phyloP scores from a whole-genome alignment of 495 filamentous ascomycete species.

The Tuber melanosporum region DNA sequence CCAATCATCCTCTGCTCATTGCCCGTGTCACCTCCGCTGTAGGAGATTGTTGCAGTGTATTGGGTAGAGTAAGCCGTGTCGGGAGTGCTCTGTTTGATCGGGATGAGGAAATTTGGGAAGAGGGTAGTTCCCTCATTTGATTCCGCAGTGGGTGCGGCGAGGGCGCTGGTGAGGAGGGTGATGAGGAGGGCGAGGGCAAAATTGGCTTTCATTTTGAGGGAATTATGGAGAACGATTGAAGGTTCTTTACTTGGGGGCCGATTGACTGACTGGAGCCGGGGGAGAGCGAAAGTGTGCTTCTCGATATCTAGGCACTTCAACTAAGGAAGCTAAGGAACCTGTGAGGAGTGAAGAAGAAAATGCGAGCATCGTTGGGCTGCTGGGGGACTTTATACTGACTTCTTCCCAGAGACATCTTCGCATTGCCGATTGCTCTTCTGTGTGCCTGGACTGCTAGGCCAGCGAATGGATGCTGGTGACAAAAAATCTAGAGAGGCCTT shows the following conservation, averaged over 20 bases:
- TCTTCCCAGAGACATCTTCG: background rate
- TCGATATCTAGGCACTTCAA: background rate
- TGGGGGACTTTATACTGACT: background rate
- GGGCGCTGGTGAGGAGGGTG: background rate
- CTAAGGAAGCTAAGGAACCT: background rate
- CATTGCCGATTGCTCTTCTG: background rate
- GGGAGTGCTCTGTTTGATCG: slow-evolving; percentile 15
- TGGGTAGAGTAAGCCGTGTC: slow-evolving; percentile 20
- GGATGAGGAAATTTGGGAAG: slow-evolving; percentile 29
- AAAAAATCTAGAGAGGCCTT: background rate
- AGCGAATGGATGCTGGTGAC: background rate
- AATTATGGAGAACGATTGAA: background rate
- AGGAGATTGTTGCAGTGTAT: slow-evolving; percentile 24
- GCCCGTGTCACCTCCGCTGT: slow-evolving; percentile 10
- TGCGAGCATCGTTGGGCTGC: background rate
- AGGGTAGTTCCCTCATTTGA: slow-evolving; percentile 14
- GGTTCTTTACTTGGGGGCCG: background rate
- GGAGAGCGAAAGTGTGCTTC: background rate
- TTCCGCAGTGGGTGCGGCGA: slow-evolving; percentile 12
- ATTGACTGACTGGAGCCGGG: background rate
- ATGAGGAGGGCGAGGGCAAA: slow-evolving; percentile 10
- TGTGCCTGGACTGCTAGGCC: background rate
- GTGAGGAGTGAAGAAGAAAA: background rate
- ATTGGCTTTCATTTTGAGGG: background rate
- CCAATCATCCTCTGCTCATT: slow-evolving; percentile 24